Conservation (phyloP, 2,329 filamentous ascomycete species). For the Cladosporium sp. region DNA sequence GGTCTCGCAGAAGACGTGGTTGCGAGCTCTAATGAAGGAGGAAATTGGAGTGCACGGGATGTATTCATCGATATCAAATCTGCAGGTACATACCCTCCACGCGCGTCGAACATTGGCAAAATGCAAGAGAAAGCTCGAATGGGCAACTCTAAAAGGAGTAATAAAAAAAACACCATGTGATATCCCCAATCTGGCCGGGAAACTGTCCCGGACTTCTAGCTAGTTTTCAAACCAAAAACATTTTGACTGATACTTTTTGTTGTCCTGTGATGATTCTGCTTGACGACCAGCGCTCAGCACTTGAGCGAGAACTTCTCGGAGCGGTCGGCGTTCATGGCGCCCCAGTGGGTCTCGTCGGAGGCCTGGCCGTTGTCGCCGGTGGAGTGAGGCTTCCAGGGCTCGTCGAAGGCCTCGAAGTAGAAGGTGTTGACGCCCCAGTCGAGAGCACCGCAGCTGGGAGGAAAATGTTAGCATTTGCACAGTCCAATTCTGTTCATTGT, state of each 20-base stretch:
- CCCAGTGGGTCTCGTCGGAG: conserved; percentile 65
- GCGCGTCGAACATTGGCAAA: too few species aligned
- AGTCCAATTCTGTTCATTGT: not conserved
- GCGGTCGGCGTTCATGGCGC: conserved; percentile 59
- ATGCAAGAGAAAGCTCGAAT: too few species aligned
- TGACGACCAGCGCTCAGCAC: too few species aligned
- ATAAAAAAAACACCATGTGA: not conserved
- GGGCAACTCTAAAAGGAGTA: not conserved
- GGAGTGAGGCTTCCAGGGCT: conserved; percentile 53
- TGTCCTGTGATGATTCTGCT: not conserved
- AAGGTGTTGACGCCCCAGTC: conserved; percentile 64
- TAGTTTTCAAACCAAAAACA: too few species aligned
- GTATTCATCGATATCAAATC: too few species aligned
- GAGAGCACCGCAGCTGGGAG: conserved; percentile 6
- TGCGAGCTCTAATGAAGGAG: too few species aligned
- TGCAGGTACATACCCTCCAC: too few species aligned
- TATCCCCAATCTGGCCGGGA: not conserved
- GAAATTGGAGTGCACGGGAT: too few species aligned
- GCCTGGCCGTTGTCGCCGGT: conserved; percentile 59
- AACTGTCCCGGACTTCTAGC: not conserved
- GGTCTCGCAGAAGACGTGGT: too few species aligned
- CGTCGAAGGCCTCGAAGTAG: conserved; percentile 71
- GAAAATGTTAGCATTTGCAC: not conserved
- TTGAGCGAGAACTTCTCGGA: conserved; percentile 52
- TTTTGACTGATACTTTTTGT: not conserved